These are phyloP conservation scores for Hypsizygus marmoreus DNA, from an alignment of 768 basidiomycete species.

Conservation along the genomic window DNA sequence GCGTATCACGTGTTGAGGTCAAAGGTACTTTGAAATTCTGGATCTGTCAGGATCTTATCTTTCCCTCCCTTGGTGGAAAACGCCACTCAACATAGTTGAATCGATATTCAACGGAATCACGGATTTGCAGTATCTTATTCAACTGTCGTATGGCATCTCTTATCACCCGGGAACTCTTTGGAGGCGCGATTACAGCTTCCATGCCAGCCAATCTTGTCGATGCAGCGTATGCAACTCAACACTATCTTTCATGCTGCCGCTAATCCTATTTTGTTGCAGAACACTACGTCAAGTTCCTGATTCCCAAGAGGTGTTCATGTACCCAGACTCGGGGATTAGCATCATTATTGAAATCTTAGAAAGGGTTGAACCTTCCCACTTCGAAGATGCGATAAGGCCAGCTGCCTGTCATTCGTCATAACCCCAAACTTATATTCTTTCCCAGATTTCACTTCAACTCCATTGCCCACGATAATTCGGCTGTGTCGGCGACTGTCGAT, in stretches of 20 bases:
- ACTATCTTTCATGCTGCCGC: not conserved
- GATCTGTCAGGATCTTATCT: not conserved
- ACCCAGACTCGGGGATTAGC: slow-evolving; percentile 65
- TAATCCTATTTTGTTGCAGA: slow-evolving; percentile 25
- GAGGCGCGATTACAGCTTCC: slow-evolving; percentile 75
- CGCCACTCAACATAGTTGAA: too few relatives aligned
- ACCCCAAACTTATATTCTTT: slow-evolving; percentile 6
- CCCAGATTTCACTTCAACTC: slow-evolving; percentile 88
- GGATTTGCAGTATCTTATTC: not conserved
- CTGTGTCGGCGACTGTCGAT: slow-evolving; percentile 50
- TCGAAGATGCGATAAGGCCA: slow-evolving; percentile 65
- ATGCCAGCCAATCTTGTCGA: slow-evolving; percentile 68
- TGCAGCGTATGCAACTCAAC: slow-evolving; percentile 72
- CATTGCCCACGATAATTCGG: slow-evolving; percentile 88
- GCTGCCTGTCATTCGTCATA: not conserved
- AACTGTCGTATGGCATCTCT: slow-evolving; percentile 17
- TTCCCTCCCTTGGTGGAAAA: too few relatives aligned
- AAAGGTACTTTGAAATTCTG: not conserved
- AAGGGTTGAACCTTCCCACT: slow-evolving; percentile 59
- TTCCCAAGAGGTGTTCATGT: slow-evolving; percentile 91
- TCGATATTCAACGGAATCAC: not conserved
- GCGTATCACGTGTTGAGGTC: slow-evolving; percentile 22
- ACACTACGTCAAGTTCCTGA: slow-evolving; percentile 85
- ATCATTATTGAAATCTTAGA: slow-evolving; percentile 85
- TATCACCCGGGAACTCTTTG: slow-evolving; percentile 65